These are phyloP conservation scores for Bondarzewia mesenterica DNA, from an alignment of 1,284 basidiomycete species.

Conservation along the genomic window DNA sequence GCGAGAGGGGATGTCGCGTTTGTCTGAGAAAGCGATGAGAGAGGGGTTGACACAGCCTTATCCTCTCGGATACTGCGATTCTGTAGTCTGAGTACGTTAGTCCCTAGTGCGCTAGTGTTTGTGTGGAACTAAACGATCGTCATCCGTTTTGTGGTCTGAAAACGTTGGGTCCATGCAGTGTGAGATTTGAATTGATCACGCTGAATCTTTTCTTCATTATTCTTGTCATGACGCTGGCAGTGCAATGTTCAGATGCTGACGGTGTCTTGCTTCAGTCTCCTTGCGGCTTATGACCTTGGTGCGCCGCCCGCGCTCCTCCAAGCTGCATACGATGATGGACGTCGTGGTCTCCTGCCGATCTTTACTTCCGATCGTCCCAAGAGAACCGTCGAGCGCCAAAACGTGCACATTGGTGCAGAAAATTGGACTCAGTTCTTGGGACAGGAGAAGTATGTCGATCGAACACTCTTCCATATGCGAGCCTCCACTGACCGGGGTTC, in stretches of 20 bases:
- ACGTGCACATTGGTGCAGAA: constrained; percentile 29
- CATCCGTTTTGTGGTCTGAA: no score
- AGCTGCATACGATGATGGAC: constrained; percentile 41
- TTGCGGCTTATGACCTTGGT: constrained; percentile 62
- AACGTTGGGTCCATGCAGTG: no score
- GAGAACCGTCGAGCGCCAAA: constrained; percentile 23
- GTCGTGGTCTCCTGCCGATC: constrained; percentile 34
- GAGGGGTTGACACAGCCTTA: no score
- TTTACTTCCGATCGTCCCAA: constrained; percentile 29
- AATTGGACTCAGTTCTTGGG: constrained; percentile 55
- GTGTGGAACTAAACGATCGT: no score
- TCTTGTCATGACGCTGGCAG: no score
- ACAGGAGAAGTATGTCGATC: constrained; percentile 36
- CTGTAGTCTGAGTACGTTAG: no score
- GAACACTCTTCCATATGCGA: not conserved
- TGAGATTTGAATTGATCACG: no score
- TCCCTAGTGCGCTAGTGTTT: no score
- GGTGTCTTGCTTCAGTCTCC: constrained; percentile 28
- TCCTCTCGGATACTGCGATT: no score
- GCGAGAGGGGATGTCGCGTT: no score
- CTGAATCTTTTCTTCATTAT: not conserved
- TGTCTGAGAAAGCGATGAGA: no score
- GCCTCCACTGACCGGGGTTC: constrained; percentile 1
- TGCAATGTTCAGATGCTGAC: not conserved
- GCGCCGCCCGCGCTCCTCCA: constrained; percentile 43